These are phyloP conservation scores for Camptophora hylomeconis DNA, from an alignment of 2,329 filamentous ascomycete genomes.

Conservation along the genomic window DNA sequence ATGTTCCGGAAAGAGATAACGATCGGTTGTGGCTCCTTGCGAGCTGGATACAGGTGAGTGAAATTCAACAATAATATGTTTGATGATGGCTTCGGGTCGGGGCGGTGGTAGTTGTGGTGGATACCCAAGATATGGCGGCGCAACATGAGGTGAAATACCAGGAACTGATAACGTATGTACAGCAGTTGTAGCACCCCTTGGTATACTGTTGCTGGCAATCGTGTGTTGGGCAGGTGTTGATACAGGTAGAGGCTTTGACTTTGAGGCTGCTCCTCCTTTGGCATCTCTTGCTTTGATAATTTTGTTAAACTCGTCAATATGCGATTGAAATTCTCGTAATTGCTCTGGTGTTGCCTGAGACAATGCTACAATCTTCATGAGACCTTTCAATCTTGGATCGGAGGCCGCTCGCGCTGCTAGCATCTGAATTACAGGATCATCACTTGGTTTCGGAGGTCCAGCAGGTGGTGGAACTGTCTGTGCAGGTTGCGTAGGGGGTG, in stretches of 20 bases:
- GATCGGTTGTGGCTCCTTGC: constrained; percentile 31
- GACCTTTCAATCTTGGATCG: constrained; percentile 34
- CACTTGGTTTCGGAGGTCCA: constrained; percentile 30
- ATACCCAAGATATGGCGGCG: constrained; percentile 17
- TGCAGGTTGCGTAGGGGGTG: constrained; percentile 9
- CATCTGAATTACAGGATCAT: constrained; percentile 40
- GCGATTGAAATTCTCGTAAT: constrained; percentile 35
- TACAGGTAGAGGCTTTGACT: constrained; percentile 2
- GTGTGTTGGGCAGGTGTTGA: constrained; percentile 5
- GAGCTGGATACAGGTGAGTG: constrained; percentile 27
- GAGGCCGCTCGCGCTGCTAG: constrained; percentile 37
- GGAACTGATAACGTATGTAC: constrained; percentile 2
- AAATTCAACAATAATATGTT: constrained; percentile 36
- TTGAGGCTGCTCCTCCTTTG: constrained; percentile 8
- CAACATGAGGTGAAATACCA: constrained; percentile 6
- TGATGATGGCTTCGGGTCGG: constrained; percentile 28
- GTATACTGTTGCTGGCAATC: neutral
- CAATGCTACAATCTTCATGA: constrained; percentile 39
- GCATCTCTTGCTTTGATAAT: constrained; percentile 26
- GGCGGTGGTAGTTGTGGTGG: constrained; percentile 22
- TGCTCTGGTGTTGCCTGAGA: constrained; percentile 37
- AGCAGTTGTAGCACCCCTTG: constrained; percentile 7
- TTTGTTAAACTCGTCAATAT: constrained; percentile 38
- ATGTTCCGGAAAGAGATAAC: constrained; percentile 36
- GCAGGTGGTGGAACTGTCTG: constrained; percentile 11